Conservation (phyloP, 345 rosid genomes). For the Eucalyptus albens region DNA sequence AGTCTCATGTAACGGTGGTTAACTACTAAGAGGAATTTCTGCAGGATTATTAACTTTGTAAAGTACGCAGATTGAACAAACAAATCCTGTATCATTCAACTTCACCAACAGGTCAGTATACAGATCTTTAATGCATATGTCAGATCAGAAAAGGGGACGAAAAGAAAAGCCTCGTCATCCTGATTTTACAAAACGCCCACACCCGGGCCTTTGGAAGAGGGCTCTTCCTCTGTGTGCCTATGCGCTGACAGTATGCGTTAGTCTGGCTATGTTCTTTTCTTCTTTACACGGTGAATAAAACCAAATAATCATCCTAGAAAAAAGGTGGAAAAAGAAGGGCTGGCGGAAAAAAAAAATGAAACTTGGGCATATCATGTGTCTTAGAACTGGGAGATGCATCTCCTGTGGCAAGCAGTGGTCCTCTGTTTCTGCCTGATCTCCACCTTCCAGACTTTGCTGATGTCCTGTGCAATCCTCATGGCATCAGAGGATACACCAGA, state of each 20-base stretch:
- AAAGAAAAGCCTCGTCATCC: neutral
- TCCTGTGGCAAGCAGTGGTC: constrained; percentile 40
- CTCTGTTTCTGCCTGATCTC: constrained; percentile 61
- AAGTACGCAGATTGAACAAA: neutral
- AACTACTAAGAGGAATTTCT: neutral
- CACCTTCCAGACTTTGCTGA: constrained; percentile 63
- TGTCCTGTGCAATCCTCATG: constrained; percentile 55
- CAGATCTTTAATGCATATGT: neutral
- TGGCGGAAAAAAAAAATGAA: neutral
- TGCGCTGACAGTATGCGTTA: neutral
- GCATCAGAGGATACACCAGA: constrained; percentile 84
- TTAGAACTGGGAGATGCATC: constrained; percentile 65
- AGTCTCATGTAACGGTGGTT: neutral
- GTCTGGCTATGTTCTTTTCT: neutral
- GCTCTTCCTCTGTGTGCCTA: neutral
- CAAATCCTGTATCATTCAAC: neutral
- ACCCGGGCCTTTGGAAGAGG: neutral
- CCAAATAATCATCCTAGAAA: neutral
- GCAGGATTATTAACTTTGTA: neutral
- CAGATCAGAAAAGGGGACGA: neutral
- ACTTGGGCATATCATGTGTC: neutral
- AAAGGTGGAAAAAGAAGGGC: neutral
- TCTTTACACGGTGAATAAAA: neutral
- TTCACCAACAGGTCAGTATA: neutral
- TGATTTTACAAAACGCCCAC: neutral